Evolutionary conservation across 2,329 filamentous ascomycete genomes (phyloP).

Genomic region (Zymoseptoria ardabiliae): DNA sequence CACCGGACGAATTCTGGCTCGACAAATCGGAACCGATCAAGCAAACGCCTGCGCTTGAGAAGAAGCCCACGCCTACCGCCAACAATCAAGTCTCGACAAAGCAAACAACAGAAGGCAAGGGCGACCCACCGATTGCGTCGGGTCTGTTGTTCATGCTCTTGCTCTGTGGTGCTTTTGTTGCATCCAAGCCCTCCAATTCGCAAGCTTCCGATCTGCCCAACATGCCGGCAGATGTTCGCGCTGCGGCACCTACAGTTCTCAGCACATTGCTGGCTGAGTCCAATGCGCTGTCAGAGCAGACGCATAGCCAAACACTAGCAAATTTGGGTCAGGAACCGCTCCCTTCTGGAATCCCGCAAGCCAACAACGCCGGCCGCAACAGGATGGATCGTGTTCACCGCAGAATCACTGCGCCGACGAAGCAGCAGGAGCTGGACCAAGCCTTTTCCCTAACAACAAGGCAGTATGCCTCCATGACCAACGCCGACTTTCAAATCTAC

Average conservation of each 20-base stretch:
- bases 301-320: constrained; percentile 3
- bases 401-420: constrained; percentile 53
- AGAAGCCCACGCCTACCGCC: constrained; percentile 17
- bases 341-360: constrained; percentile 13
- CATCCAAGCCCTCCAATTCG: constrained; percentile 70
- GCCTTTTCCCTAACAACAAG: constrained; percentile 77
- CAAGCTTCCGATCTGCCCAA: constrained; percentile 64
- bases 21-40: constrained; percentile 33
- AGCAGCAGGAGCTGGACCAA: constrained; percentile 81
- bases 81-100: constrained; percentile 24
- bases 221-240: constrained; percentile 73
- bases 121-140: constrained; percentile 61
- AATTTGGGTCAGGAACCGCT: constrained; percentile 18
- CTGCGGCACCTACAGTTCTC: constrained; percentile 67
- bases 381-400: constrained; percentile 37
- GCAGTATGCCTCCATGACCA: constrained; percentile 81
- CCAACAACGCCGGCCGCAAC: constrained; percentile 8
- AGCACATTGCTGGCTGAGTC: constrained; percentile 53
- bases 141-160: constrained; percentile 90
- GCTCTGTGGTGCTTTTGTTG: constrained; percentile 90
- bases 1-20: constrained; percentile 48
- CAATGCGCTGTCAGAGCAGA: constrained; percentile 3
- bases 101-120: constrained; percentile 32
- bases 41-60: constrained; percentile 17
- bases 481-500: constrained; percentile 59